phyloP scores from a whole-genome alignment of 306 rosid species.

The Rosa persica region DNA sequence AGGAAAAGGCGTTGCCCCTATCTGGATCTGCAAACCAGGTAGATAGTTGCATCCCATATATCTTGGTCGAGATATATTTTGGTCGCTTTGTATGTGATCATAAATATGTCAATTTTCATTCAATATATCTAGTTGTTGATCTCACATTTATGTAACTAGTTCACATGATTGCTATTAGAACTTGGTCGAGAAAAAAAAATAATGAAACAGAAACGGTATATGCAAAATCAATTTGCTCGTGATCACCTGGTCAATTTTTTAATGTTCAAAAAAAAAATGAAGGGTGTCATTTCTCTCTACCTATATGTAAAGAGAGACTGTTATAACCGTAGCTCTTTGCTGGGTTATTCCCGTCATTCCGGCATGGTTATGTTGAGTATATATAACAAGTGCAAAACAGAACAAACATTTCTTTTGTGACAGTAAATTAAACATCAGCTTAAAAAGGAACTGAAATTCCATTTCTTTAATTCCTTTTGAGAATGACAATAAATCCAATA shows the following conservation, averaged over 20 bases:
- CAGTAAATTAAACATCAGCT: background rate
- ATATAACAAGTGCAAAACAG: background rate
- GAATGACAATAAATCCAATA: background rate
- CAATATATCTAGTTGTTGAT: too few species aligned
- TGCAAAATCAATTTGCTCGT: background rate
- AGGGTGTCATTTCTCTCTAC: background rate
- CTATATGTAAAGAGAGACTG: background rate
- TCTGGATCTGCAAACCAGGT: background rate
- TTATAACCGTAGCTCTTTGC: slow-evolving; percentile 3
- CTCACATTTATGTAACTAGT: too few species aligned
- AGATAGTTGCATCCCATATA: background rate
- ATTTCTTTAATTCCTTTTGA: background rate
- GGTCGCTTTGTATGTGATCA: too few species aligned
- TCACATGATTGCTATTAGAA: background rate
- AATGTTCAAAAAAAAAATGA: too few species aligned
- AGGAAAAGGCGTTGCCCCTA: too few species aligned
- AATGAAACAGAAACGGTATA: background rate
- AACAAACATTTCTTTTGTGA: background rate
- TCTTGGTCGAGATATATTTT: too few species aligned
- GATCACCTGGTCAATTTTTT: too few species aligned
- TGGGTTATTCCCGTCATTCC: background rate
- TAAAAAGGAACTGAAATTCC: background rate
- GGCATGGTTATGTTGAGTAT: background rate
- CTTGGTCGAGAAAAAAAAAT: background rate
- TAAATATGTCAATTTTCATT: too few species aligned